Conservation (phyloP, 441 rosid genomes). For the Jatropha multifida region DNA sequence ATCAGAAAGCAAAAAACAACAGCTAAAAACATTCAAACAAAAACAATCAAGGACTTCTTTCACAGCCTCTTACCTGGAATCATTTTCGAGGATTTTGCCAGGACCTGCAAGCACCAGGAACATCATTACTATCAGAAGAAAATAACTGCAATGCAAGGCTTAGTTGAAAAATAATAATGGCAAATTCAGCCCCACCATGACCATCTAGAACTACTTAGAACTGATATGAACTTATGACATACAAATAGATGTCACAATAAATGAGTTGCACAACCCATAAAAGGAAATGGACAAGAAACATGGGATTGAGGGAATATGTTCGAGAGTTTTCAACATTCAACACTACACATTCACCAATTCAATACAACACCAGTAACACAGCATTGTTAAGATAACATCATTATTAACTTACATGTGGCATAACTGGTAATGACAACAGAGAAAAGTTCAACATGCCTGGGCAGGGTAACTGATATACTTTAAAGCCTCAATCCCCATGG, state of each 20-base stretch:
- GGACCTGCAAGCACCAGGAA: slow-evolving; percentile 51
- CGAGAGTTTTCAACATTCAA: not conserved
- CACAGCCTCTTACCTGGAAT: slow-evolving; percentile 62
- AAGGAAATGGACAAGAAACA: not conserved
- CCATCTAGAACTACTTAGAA: not conserved
- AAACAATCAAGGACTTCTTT: not conserved
- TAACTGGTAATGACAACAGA: not conserved
- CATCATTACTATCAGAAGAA: slow-evolving; percentile 15
- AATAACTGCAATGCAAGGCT: not conserved
- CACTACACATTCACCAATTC: not conserved
- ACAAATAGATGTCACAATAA: not conserved
- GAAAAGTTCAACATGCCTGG: slow-evolving; percentile 49
- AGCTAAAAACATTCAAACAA: not conserved
- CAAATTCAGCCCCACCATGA: not conserved
- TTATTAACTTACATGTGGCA: not conserved
- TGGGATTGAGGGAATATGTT: not conserved
- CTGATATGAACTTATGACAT: not conserved
- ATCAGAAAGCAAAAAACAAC: not conserved
- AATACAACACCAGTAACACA: not conserved
- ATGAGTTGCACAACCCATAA: not conserved
- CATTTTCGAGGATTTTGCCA: slow-evolving; percentile 96
- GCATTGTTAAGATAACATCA: not conserved
- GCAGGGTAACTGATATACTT: slow-evolving; percentile 98
- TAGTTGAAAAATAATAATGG: not conserved
- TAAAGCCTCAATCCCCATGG: slow-evolving; percentile 96